Evolutionary conservation across 106 monocot species (phyloP).

Genomic region (Amphibolis antarctica): DNA sequence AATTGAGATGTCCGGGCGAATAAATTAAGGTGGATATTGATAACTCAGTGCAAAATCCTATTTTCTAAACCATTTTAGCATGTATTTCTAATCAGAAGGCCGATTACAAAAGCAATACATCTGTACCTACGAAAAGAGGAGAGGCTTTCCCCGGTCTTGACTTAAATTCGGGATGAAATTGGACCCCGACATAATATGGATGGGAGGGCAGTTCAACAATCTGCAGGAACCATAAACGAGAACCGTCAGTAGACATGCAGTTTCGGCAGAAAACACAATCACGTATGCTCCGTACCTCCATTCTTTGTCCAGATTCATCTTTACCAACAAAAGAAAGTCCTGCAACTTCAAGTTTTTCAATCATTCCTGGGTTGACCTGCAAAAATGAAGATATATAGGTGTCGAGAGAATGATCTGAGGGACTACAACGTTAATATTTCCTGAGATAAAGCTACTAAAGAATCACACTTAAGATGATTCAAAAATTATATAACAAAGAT

Average conservation of each 20-base stretch:
- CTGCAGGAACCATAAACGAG: conserved; percentile 30
- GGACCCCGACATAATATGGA: conserved; percentile 84
- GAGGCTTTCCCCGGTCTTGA: conserved; percentile 91
- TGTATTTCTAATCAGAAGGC: not conserved
- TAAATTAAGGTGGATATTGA: too few species aligned
- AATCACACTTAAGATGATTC: too few species aligned
- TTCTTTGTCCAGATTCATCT: conserved; percentile 76
- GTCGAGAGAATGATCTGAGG: too few species aligned
- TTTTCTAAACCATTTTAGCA: not conserved
- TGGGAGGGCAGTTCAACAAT: conserved; percentile 76
- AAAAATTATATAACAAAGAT: not conserved
- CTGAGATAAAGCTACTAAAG: too few species aligned
- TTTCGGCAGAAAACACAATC: not conserved
- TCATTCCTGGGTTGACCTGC: conserved; percentile 92
- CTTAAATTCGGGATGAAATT: conserved; percentile 97
- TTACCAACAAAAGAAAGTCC: conserved; percentile 84
- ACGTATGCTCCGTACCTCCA: conserved; percentile 45
- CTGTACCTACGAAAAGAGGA: conserved; percentile 59
- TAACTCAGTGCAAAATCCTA: too few species aligned
- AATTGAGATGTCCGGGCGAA: too few species aligned
- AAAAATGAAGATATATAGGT: not conserved
- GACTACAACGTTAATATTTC: too few species aligned
- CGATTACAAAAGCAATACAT: not conserved
- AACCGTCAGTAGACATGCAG: not conserved
- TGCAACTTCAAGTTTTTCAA: conserved; percentile 58